Evolutionary conservation across 1,284 basidiomycete genomes (phyloP).

Genomic region (Cerioporus squamosus): DNA sequence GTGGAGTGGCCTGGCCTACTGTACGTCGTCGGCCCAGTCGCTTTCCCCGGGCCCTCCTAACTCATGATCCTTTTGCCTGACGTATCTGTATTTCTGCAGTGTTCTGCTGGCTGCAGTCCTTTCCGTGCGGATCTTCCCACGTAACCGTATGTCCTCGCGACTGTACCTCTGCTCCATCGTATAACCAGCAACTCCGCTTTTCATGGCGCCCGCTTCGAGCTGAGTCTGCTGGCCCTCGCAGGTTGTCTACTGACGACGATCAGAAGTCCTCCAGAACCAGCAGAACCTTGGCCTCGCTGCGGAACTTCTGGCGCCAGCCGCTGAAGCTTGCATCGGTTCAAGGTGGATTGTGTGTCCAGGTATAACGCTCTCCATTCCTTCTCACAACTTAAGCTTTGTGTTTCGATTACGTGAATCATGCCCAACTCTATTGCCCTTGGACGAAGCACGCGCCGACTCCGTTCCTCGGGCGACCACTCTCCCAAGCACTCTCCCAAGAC

Average conservation of each 20-base stretch:
- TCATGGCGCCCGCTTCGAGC: constrained; percentile 7
- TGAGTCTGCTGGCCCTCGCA: not conserved
- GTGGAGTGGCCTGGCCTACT: too few species aligned
- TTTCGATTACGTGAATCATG: constrained; percentile 9
- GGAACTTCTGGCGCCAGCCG: not conserved
- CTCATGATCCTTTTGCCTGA: too few species aligned
- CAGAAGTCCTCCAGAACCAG: constrained; percentile 8
- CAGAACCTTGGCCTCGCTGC: not conserved
- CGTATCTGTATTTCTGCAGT: too few species aligned
- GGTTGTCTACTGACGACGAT: constrained; percentile 4
- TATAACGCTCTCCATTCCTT: constrained; percentile 1
- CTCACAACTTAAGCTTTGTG: constrained; percentile 2
- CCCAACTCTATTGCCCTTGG: constrained; percentile 6
- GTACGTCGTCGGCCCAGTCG: not conserved
- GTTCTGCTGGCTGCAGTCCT: not conserved
- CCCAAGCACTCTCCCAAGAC: too few species aligned
- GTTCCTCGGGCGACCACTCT: constrained; percentile 2
- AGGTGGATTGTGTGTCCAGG: not conserved
- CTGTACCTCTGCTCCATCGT: too few species aligned
- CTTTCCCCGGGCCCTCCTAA: too few species aligned
- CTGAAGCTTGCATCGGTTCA: not conserved
- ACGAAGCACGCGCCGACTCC: constrained; percentile 8
- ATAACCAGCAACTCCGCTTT: constrained; percentile 5
- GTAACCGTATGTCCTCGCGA: not conserved
- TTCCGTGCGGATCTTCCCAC: not conserved